Base-by-base conservation (phyloP, 306 rosid genomes). In the Pyrus pyrifolia region DNA sequence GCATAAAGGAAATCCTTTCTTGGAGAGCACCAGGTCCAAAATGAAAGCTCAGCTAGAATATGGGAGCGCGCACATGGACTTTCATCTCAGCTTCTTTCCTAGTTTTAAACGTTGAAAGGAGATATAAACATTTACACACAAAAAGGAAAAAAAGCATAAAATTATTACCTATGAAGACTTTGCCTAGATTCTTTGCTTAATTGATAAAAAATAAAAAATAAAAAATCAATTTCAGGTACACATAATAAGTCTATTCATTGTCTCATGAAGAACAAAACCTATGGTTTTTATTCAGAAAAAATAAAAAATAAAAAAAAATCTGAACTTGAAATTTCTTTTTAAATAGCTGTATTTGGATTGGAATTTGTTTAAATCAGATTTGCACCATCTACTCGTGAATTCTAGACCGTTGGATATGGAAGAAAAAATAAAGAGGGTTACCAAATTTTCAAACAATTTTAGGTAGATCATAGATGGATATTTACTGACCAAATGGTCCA, bases 11-110 rank as follows among this genome's bases (percentile, higher is more conserved):
- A 18, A 18, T 8, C 44, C 44, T 4, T 25, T 78, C 78, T 45
- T 38, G 64, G 75, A 80, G 70, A 76, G 78, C 64, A 66, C 65
- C 82, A n/a, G 58, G 58, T 72, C 75, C 74, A 81, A 74, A 60
- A 46, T 60, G 65, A 75, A 58, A 71, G 71, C n/a, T 59, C 27
- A 61, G 59, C 58, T n/a, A 75, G 83, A 75, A 74, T 71, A 44
- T 74, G 52, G 33, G 75, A 66, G 35, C 73, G 35, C 69, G 62
- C 73, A 67, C 53, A 72, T 72, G 82, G 76, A 72, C 21, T 14
- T 78, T 78, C 71, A 68, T 74, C 51, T 74, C 71, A 30, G 25
- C 31, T 35, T 67, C 23, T 44, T 69, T 72, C 21, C 40, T 38
- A 25, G 27, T 52, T 74, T 31, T 12, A 38, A 64, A 23, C 29